Base-by-base conservation (phyloP, 495 filamentous ascomycete genomes). In the Thermochaetoides thermophila region DNA sequence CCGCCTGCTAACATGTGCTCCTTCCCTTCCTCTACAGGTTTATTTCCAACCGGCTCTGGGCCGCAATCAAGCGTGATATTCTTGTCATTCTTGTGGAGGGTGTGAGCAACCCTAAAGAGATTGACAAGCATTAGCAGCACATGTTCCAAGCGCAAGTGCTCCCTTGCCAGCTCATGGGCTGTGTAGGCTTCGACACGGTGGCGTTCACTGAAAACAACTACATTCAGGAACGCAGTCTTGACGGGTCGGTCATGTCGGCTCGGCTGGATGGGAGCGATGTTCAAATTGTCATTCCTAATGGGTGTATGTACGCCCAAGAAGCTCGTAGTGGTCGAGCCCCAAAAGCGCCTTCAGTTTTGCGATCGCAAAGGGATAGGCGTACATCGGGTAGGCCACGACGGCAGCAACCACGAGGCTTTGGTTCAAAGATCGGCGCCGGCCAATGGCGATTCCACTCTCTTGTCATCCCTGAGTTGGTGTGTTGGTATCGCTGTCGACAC, bases 21-120 rank as follows among this genome's bases (percentile, higher is more conserved):
- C n/a, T n/a, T n/a, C n/a, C n/a, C n/a, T n/a, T n/a, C n/a, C n/a
- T n/a, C n/a, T n/a, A 29, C 27, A 29, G 27, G 38, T 65, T 73
- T 41, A 60, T 75, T 14, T 65, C 71, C 47, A 71, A 72, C 32
- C 64, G 71, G 0, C 53, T 75, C 14, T 75, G 68, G 68, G 69
- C 65, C 0, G 67, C 68, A 4, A 45, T 72, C 37, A 71, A 74
- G 43, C 56, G 67, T 4, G 69, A 73, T 37, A 56, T 55, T 11
- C 34, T 74, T 15, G 46, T 44, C 12, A 63, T 74, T 9, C 49
- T 75, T 4, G 44, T 57, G 2, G 66, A 73, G 17, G 66, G 59
- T 0, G 66, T 72, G 10, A 53, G 47, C 21, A 44, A 47, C 3
- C 59, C 69, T 0, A 45, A 48, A 10, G 61, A 70, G 32, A 61